A percentile compares a stretch with the other conserved stretches of the same genome.
phyloP scores from a whole-genome alignment of 176 grass and related monocot genomes.

The bread wheat (Triticum aestivum) region IWGSC_CS_RefSeq_v2.1 NC_057799.1:366419856-366420355 shows the following conservation, averaged over 20 bases:
- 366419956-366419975: constrained; percentile 60
- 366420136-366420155: background rate
- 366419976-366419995: constrained; percentile 79
- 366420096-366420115: background rate
- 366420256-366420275: constrained; percentile 67
- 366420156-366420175: background rate
- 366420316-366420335: background rate
- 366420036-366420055: background rate
- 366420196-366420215: constrained; percentile 61
- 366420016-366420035: constrained; percentile 55
- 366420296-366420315: background rate
- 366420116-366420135: background rate
- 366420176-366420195: constrained; percentile 59
- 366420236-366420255: constrained; percentile 58
- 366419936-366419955: constrained; percentile 34
- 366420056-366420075: background rate
- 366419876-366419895: background rate
- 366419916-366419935: background rate
- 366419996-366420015: constrained; percentile 91
- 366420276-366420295: constrained; percentile 21
- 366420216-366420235: constrained; percentile 62
- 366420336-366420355: background rate
- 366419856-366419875: background rate
- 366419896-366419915: background rate
- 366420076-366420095: background rate